These are phyloP conservation scores for Colletotrichum melonis DNA, from an alignment of 2,329 filamentous ascomycete genomes.

Conservation along the genomic window DNA sequence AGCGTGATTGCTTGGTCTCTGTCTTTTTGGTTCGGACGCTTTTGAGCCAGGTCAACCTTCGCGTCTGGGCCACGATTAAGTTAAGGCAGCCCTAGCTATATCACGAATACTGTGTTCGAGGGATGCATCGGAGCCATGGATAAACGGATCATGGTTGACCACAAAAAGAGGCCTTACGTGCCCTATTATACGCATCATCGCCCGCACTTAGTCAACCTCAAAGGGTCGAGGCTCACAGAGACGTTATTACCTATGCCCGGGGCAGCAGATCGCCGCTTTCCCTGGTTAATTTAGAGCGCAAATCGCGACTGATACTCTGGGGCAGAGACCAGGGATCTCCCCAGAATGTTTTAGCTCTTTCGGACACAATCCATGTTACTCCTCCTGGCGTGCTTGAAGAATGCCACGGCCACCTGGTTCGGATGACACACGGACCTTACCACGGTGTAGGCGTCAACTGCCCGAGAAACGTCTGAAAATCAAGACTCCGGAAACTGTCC, in stretches of 20 bases:
- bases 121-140: background rate
- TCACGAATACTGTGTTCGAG: background rate
- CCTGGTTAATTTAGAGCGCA: slow-evolving; percentile 30
- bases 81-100: background rate
- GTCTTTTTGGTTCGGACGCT: background rate
- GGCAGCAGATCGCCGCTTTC: slow-evolving; percentile 24
- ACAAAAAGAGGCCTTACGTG: background rate
- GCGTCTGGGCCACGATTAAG: background rate
- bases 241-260: slow-evolving; percentile 6
- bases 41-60: background rate
- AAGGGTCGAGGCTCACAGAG: background rate
- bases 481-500: background rate
- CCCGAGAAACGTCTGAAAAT: background rate
- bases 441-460: slow-evolving; percentile 13
- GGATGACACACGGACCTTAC: slow-evolving; percentile 28
- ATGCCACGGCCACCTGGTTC: slow-evolving; percentile 28
- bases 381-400: slow-evolving; percentile 29
- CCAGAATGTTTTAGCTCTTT: slow-evolving; percentile 33
- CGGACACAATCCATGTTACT: slow-evolving; percentile 18
- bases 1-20: background rate
- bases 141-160: background rate
- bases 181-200: background rate
- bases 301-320: slow-evolving; percentile 33
- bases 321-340: slow-evolving; percentile 29
- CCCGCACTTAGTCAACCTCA: background rate